Conservation (phyloP, 495 filamentous ascomycete genomes). For the Rhizodiscina lignyota region DNA sequence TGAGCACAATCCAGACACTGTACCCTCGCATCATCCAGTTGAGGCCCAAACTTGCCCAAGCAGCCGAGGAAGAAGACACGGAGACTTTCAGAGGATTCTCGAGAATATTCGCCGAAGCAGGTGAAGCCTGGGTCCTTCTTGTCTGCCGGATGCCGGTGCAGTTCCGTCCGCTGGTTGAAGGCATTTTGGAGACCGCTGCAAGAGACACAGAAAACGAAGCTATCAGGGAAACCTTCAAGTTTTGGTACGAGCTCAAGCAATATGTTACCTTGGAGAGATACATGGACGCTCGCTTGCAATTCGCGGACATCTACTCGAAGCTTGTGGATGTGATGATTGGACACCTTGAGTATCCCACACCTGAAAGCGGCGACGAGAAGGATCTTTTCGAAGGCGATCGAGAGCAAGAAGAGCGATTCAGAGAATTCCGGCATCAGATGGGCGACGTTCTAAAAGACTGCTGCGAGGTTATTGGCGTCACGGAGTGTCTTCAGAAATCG, state of each 20-base stretch:
- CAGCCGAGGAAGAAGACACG: slow-evolving; percentile 66
- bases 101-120: slow-evolving; percentile 79
- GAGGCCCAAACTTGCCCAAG: slow-evolving; percentile 55
- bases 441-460: slow-evolving; percentile 96
- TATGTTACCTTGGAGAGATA: slow-evolving; percentile 83
- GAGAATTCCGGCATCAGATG: slow-evolving; percentile 91
- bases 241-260: slow-evolving; percentile 98
- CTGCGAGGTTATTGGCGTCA: slow-evolving; percentile 85
- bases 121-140: slow-evolving; percentile 82
- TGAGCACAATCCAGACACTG: slow-evolving; percentile 65
- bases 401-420: slow-evolving; percentile 92
- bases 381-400: slow-evolving; percentile 93
- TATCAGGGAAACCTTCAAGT: slow-evolving; percentile 79
- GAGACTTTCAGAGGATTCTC: slow-evolving; percentile 81
- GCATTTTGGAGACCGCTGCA: slow-evolving; percentile 76
- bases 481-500: slow-evolving; percentile 77
- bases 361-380: slow-evolving; percentile 49
- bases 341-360: slow-evolving; percentile 77
- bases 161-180: slow-evolving; percentile 77
- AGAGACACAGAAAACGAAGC: slow-evolving; percentile 78
- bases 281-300: slow-evolving; percentile 56
- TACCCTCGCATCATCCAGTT: slow-evolving; percentile 70
- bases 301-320: slow-evolving; percentile 63
- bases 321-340: slow-evolving; percentile 87
- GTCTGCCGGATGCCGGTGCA: slow-evolving; percentile 67